Evolutionary conservation across 2,329 filamentous ascomycete species (phyloP).

Genomic region (Fusarium mundagurra): DNA sequence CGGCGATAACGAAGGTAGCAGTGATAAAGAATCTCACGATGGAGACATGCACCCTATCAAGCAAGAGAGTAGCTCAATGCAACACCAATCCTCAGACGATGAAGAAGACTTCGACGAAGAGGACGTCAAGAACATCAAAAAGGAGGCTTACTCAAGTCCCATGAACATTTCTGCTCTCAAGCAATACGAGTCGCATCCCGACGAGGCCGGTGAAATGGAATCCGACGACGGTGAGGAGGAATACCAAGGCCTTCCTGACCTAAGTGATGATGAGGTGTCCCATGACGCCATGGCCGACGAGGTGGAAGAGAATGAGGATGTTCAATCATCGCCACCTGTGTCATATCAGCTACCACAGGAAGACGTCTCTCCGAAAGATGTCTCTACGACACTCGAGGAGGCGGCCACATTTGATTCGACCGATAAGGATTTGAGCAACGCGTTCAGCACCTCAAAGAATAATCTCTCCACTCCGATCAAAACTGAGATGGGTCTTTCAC

Average conservation of each 20-base stretch:
- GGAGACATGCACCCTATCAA: background rate
- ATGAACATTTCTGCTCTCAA: background rate
- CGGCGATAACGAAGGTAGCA: background rate
- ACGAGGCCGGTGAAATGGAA: background rate
- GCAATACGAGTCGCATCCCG: background rate
- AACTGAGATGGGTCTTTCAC: background rate
- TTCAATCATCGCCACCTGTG: slow-evolving; percentile 15
- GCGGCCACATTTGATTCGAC: background rate
- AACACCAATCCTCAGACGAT: background rate
- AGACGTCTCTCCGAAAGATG: background rate
- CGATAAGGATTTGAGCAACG: background rate
- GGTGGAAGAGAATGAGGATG: background rate
- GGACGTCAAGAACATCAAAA: background rate
- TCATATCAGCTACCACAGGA: background rate
- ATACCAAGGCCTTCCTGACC: background rate
- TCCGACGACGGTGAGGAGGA: background rate
- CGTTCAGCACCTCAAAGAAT: background rate
- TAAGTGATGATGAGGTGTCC: background rate
- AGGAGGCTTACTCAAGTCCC: background rate
- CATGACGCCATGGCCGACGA: background rate
- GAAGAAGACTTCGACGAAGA: background rate
- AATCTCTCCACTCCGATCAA: background rate
- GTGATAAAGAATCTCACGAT: background rate
- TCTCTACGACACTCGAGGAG: background rate
- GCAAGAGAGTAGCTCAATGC: background rate